Conservation (phyloP, 345 rosid species). For the Eucalyptus regnans region DNA sequence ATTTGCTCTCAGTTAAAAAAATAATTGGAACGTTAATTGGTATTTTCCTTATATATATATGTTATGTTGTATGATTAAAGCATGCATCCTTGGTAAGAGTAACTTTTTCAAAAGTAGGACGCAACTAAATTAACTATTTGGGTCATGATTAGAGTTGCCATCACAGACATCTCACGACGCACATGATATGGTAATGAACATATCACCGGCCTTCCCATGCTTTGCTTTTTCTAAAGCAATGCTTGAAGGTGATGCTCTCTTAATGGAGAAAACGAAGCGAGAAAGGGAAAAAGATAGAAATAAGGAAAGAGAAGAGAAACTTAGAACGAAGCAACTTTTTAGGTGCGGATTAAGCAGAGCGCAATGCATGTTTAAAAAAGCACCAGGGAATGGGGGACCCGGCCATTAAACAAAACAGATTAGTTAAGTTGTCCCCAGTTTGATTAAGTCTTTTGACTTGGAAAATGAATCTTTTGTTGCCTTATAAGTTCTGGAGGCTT, state of each 20-base stretch:
- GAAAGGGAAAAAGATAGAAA: background rate
- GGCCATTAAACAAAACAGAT: background rate
- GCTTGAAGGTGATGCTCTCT: background rate
- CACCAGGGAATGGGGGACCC: background rate
- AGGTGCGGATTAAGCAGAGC: background rate
- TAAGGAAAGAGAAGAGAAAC: background rate
- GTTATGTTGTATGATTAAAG: background rate
- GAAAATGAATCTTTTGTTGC: background rate
- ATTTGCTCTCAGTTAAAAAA: background rate
- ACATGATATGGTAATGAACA: background rate
- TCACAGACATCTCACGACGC: background rate
- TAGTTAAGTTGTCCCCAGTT: background rate
- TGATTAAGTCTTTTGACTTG: background rate
- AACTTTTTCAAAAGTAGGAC: background rate
- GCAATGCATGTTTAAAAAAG: background rate
- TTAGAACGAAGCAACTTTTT: background rate
- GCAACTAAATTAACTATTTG: background rate
- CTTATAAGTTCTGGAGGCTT: background rate
- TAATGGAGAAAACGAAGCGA: background rate
- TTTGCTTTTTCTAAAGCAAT: background rate
- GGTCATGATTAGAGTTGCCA: background rate
- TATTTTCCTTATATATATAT: background rate
- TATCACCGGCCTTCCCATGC: background rate
- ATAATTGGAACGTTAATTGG: background rate
- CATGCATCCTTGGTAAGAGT: background rate